Conservation (phyloP, 805 yeast species). For the Pichia californica region DNA sequence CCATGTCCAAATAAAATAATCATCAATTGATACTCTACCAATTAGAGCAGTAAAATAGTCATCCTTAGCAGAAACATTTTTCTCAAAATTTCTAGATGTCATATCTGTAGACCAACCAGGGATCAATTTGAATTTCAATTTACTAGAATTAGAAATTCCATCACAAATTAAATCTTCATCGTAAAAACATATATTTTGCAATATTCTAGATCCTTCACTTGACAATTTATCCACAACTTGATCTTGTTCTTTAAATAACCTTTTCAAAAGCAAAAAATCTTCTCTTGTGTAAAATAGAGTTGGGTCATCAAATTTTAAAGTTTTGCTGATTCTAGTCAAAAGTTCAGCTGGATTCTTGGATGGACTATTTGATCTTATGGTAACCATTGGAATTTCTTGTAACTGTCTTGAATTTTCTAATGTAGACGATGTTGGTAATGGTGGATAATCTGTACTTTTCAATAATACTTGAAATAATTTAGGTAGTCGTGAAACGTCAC, state of each 20-base stretch:
- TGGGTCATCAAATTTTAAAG: conserved; percentile 63
- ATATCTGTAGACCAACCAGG: conserved; percentile 33
- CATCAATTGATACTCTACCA: conserved; percentile 67
- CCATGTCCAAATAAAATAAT: conserved; percentile 92
- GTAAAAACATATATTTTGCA: conserved; percentile 32
- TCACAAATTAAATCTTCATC: conserved; percentile 32
- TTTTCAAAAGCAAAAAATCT: conserved; percentile 68
- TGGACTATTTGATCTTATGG: conserved; percentile 33
- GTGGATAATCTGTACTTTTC: conserved; percentile 71
- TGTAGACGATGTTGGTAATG: conserved; percentile 34
- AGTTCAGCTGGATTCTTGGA: conserved; percentile 51
- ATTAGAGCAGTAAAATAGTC: conserved; percentile 41
- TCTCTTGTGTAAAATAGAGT: conserved; percentile 67
- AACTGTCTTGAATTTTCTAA: conserved; percentile 20
- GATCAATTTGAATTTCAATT: conserved; percentile 22
- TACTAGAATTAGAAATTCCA: conserved; percentile 24
- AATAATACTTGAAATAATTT: conserved; percentile 58
- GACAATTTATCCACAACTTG: conserved; percentile 61
- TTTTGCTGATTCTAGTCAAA: conserved; percentile 48
- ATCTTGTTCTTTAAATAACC: conserved; percentile 53
- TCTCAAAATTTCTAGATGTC: conserved; percentile 13
- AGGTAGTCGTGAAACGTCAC: conserved; percentile 51
- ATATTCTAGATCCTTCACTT: conserved; percentile 60
- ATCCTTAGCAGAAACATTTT: conserved; percentile 13
- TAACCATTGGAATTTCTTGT: conserved; percentile 33